Conservation (phyloP, 1,284 basidiomycete species). For the Lentinula novae-zelandiae region DNA sequence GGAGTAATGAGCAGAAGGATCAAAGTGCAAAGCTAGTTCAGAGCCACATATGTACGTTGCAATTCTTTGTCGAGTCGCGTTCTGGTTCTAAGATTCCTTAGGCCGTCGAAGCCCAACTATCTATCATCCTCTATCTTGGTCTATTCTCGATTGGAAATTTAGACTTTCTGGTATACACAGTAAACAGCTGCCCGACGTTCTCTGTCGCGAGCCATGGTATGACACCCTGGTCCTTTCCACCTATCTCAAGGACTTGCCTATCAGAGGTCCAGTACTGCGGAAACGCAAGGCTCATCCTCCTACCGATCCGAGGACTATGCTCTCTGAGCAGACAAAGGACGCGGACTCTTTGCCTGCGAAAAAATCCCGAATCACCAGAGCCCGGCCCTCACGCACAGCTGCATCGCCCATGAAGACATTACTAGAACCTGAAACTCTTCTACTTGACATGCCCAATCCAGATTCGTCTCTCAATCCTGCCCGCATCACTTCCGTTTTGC, state of each 20-base stretch:
- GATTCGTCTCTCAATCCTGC: not conserved
- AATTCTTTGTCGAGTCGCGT: not conserved
- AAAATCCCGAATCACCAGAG: not conserved
- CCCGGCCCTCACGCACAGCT: not conserved
- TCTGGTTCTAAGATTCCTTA: not conserved
- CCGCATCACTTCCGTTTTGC: not conserved
- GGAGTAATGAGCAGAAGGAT: constrained; percentile 33
- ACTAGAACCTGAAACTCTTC: not conserved
- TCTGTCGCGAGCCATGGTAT: constrained; percentile 26
- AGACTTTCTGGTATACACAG: constrained; percentile 7
- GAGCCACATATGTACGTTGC: constrained; percentile 37
- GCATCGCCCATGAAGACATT: not conserved
- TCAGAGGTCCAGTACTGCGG: constrained; percentile 28
- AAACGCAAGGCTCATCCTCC: constrained; percentile 28
- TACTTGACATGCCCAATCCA: not conserved
- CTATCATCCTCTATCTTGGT: constrained; percentile 11
- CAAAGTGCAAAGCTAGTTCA: constrained; percentile 36
- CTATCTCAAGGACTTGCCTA: constrained; percentile 21
- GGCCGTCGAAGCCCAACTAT: constrained; percentile 9
- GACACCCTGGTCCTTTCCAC: constrained; percentile 27
- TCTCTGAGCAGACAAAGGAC: not conserved
- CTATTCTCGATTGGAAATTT: constrained; percentile 7
- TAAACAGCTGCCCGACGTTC: constrained; percentile 8
- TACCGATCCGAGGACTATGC: not conserved
- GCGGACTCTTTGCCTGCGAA: not conserved